Evolutionary conservation across 2,329 filamentous ascomycete species (phyloP).

Genomic region (Lasiodiplodia theobromae): DNA sequence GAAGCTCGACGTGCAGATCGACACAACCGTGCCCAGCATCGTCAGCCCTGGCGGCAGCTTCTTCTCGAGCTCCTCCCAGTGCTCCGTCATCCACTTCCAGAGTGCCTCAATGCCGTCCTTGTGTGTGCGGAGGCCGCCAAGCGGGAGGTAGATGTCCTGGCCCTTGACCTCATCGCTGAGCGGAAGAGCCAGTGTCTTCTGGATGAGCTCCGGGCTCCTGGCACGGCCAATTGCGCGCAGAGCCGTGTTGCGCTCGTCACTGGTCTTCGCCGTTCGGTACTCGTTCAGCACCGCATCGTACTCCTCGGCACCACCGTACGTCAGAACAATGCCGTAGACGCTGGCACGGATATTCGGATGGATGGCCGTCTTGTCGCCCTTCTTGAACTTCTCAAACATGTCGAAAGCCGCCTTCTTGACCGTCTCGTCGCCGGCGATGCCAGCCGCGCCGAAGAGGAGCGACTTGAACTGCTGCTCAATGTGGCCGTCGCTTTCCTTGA

Average conservation of each 20-base stretch:
- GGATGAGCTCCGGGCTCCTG: constrained; percentile 78
- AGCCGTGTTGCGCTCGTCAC: constrained; percentile 90
- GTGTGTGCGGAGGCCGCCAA: constrained; percentile 79
- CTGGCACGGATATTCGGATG: constrained; percentile 90
- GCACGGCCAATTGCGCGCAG: constrained; percentile 83
- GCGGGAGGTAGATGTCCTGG: constrained; percentile 91
- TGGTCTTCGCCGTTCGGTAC: constrained; percentile 76
- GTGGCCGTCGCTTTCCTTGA: constrained; percentile 84
- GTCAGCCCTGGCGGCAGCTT: constrained; percentile 84
- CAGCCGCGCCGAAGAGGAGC: constrained; percentile 85
- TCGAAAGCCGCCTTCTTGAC: constrained; percentile 83
- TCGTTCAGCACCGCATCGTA: constrained; percentile 80
- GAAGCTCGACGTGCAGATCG: constrained; percentile 82
- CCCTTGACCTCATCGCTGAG: constrained; percentile 85
- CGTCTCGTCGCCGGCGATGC: constrained; percentile 78
- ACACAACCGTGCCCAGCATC: constrained; percentile 85
- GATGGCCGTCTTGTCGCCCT: constrained; percentile 79
- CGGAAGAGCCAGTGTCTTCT: constrained; percentile 78
- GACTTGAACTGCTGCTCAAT: constrained; percentile 95
- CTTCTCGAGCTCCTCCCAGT: constrained; percentile 85
- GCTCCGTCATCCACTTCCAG: constrained; percentile 82
- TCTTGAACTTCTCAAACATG: constrained; percentile 86
- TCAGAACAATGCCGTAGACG: constrained; percentile 84
- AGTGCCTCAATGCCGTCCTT: constrained; percentile 79
- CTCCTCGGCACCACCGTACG: constrained; percentile 85